Conservation (phyloP, 352 stramenopile species). For the Phytophthora pluvialis region DNA sequence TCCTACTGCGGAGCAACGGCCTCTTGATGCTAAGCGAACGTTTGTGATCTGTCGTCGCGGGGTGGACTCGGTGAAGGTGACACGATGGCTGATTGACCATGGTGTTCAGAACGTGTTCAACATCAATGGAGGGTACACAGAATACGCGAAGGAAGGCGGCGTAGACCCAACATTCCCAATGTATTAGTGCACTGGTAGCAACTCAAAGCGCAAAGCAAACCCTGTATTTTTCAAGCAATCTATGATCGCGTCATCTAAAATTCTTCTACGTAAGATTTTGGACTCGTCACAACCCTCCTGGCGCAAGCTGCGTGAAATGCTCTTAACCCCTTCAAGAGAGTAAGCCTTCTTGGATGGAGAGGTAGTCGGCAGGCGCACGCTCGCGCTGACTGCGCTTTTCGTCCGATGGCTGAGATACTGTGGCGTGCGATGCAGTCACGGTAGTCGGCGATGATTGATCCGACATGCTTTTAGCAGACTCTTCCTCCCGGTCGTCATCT, state of each 20-base stretch:
- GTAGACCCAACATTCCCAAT: conserved; percentile 71
- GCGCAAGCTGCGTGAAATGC: background rate
- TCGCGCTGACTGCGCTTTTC: conserved; percentile 29
- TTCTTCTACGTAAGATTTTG: conserved; percentile 17
- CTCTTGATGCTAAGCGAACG: conserved; percentile 1
- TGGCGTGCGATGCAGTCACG: conserved; percentile 29
- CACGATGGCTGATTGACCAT: conserved; percentile 57
- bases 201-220: conserved; percentile 5
- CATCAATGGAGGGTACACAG: conserved; percentile 75
- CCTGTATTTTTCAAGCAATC: conserved; percentile 33
- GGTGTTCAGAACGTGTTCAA: conserved; percentile 59
- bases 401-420: conserved; percentile 18
- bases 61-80: conserved; percentile 69
- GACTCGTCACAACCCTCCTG: conserved; percentile 2
- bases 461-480: conserved; percentile 13
- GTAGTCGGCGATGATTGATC: conserved; percentile 32
- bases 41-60: conserved; percentile 86
- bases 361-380: conserved; percentile 55
- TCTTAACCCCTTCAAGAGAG: conserved; percentile 15
- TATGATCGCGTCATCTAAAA: conserved; percentile 34
- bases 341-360: conserved; percentile 70
- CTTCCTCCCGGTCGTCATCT: conserved; percentile 16
- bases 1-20: background rate
- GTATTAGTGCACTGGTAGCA: conserved; percentile 50
- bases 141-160: conserved; percentile 48